Conservation (phyloP, 345 rosid genomes). For the Moringa oleifera region DNA sequence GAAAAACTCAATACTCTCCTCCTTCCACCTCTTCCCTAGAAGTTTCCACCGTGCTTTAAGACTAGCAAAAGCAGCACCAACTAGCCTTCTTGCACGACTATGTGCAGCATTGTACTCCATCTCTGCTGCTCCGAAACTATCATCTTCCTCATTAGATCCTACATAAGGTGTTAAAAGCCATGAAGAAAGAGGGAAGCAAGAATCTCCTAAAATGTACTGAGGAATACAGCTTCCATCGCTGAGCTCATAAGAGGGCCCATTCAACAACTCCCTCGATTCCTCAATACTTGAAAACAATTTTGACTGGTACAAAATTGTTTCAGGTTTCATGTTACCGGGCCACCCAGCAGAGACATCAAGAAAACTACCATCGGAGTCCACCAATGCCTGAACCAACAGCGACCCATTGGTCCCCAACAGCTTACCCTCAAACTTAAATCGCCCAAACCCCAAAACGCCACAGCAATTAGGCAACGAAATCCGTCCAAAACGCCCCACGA, state of each 20-base stretch:
- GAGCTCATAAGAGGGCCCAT: slow-evolving; percentile 37
- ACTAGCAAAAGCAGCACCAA: slow-evolving; percentile 38
- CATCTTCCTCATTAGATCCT: slow-evolving; percentile 35
- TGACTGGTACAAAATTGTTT: slow-evolving; percentile 40
- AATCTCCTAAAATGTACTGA: slow-evolving; percentile 57
- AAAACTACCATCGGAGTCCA: slow-evolving; percentile 64
- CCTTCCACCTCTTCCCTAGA: slow-evolving; percentile 57
- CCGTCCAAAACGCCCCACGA: slow-evolving; percentile 50
- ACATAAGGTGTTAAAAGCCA: slow-evolving; percentile 74
- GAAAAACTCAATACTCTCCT: slow-evolving; percentile 46
- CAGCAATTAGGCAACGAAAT: slow-evolving; percentile 64
- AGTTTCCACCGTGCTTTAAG: slow-evolving; percentile 61
- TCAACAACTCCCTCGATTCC: slow-evolving; percentile 40
- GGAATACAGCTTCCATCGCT: slow-evolving; percentile 43
- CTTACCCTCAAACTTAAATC: slow-evolving; percentile 44
- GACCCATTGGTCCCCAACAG: slow-evolving; percentile 41
- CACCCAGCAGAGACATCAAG: slow-evolving; percentile 80
- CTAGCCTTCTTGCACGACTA: slow-evolving; percentile 36
- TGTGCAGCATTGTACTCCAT: slow-evolving; percentile 52
- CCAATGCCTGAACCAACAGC: slow-evolving; percentile 69
- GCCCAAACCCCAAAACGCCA: slow-evolving; percentile 61
- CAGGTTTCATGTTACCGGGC: slow-evolving; percentile 50
- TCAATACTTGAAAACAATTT: slow-evolving; percentile 40
- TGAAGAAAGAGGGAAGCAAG: slow-evolving; percentile 58
- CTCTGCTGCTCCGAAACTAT: slow-evolving; percentile 32